phyloP scores from a whole-genome alignment of 345 rosid species.

The Crucihimalaya himalaica region DNA sequence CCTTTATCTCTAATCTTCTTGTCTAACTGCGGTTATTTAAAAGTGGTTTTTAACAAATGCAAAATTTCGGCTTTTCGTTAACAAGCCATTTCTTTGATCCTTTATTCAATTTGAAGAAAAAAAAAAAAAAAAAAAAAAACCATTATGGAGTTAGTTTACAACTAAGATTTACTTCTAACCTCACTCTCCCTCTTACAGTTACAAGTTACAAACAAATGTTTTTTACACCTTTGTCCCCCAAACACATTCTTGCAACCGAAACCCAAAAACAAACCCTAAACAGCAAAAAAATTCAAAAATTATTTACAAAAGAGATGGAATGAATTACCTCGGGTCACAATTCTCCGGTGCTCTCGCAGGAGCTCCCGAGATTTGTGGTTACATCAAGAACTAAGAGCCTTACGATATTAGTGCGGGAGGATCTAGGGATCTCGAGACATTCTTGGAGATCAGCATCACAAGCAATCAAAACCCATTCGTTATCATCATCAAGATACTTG shows the following conservation, averaged over 20 bases:
- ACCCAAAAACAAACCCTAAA: conserved; percentile 21
- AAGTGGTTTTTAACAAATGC: no score
- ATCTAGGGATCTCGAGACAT: conserved; percentile 72
- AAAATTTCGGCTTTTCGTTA: not conserved
- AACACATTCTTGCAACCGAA: conserved; percentile 21
- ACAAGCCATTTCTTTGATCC: not conserved
- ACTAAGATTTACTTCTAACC: conserved; percentile 34
- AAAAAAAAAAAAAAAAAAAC: not conserved
- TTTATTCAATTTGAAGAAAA: not conserved
- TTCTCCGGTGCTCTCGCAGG: conserved; percentile 84
- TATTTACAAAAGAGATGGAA: conserved; percentile 20
- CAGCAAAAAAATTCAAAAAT: not conserved
- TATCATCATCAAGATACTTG: conserved; percentile 86
- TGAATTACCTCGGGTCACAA: conserved; percentile 32
- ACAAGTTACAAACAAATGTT: conserved; percentile 37
- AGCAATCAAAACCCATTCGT: conserved; percentile 82
- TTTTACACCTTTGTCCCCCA: conserved; percentile 27
- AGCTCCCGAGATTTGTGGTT: conserved; percentile 69
- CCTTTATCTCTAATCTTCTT: no score
- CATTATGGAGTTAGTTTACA: conserved; percentile 25
- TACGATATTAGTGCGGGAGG: conserved; percentile 58
- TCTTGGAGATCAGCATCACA: conserved; percentile 88
- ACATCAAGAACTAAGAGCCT: conserved; percentile 70
- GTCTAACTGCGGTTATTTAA: no score
- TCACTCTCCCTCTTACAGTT: conserved; percentile 29